A percentile compares a stretch with the other conserved stretches of the same genome.
Evolutionary conservation across 1,284 basidiomycete genomes (phyloP).

Genomic region (Austroboletus niveus): DNA sequence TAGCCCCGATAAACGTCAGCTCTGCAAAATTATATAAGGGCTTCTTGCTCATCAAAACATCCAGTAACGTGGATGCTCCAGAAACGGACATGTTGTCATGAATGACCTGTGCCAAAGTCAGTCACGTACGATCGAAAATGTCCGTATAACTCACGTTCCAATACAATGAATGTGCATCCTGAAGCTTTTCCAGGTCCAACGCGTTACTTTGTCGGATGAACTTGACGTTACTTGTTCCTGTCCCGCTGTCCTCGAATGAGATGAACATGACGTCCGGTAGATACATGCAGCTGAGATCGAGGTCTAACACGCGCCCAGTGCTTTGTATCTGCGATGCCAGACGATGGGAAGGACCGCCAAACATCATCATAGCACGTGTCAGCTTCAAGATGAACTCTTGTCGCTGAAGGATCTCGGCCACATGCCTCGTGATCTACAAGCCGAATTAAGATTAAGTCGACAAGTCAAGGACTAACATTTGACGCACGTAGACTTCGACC

Average conservation of each 20-base stretch:
- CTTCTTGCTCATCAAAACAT: conserved; percentile 71
- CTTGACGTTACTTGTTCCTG: conserved; percentile 85
- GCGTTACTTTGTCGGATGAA: conserved; percentile 77
- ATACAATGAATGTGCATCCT: conserved; percentile 75
- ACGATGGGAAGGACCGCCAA: conserved; percentile 88
- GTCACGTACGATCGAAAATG: conserved; percentile 23
- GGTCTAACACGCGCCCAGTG: conserved; percentile 82
- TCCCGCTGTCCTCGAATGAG: conserved; percentile 80
- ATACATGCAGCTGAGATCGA: conserved; percentile 84
- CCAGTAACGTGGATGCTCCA: conserved; percentile 72
- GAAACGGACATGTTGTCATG: conserved; percentile 81
- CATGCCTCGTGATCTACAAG: conserved; percentile 81
- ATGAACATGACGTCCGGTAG: conserved; percentile 82
- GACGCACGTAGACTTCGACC: conserved; percentile 73
- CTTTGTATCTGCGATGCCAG: conserved; percentile 86
- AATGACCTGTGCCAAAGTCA: too few relatives aligned
- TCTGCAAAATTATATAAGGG: conserved; percentile 66
- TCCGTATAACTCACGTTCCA: conserved; percentile 60
- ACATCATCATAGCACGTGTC: conserved; percentile 92
- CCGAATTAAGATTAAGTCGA: conserved; percentile 32
- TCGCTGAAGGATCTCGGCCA: conserved; percentile 82
- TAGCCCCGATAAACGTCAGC: conserved; percentile 74
- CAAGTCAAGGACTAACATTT: neutral
- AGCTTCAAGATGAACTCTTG: conserved; percentile 92
- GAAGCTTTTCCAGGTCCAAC: conserved; percentile 79